Evolutionary conservation across 257 asterid genomes (phyloP), one percentile per base, ranked within the genome.

Genomic region (Lithospermum erythrorhizon): DNA sequence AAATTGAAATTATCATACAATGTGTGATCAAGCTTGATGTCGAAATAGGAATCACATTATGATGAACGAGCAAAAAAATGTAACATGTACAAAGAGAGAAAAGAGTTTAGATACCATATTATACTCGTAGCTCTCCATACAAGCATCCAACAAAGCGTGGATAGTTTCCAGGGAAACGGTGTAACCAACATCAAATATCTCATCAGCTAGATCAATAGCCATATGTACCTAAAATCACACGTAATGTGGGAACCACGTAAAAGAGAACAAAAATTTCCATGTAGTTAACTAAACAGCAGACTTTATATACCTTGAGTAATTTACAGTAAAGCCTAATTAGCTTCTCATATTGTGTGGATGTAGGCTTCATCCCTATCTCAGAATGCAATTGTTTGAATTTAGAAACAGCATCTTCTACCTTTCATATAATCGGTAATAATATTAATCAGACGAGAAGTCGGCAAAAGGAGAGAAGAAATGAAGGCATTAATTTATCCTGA

Each of bases 41-140:
- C 45, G 14, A 10, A 35, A 35, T 7, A 52, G 10, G 21, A 21
- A 52, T n/a, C 2, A 52, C 56, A 52, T 5, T 15, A n/a, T 52
- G 10, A 52, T 19, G 23, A 4, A 9, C 20, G 1, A 52, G 61
- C 6, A 55, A 22, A 15, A 51, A 7, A 15, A 19, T n/a, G 21
- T 20, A 68, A 37, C 47, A 64, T 51, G 65, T 22, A 61, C 25
- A 67, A n/a, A 52, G 48, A 74, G 59, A 68, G 25, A 57, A 59
- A 59, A 58, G 55, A 63, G 23, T 14, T 59, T 58, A 41, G 77
- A 23, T 79, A 89, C 99, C 96, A 89, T 70, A 80, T 83, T 81
- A 75, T 79, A 86, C 55, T 93, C 96, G 67, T 78, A 78, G 74
- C 89, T 81, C 78, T 49, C 78, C 48, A 67, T 76, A 75, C 96